Evolutionary conservation across 2,329 filamentous ascomycete genomes (phyloP).

Genomic region (Neofusicoccum ribis): DNA sequence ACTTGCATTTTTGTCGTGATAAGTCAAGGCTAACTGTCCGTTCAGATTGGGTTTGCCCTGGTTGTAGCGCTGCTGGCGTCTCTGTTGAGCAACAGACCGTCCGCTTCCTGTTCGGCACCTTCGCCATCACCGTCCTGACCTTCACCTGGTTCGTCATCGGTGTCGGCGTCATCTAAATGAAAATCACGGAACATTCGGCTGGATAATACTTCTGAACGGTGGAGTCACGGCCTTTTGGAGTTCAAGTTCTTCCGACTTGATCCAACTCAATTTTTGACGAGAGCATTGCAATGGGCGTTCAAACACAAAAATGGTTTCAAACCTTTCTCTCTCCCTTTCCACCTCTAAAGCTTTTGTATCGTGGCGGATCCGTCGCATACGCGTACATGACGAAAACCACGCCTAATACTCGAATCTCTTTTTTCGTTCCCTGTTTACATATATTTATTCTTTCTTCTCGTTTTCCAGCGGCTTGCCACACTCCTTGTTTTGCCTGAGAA

Average conservation of each 20-base stretch:
- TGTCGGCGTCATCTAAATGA: slow-evolving; percentile 42
- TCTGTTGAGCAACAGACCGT: slow-evolving; percentile 58
- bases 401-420: background rate
- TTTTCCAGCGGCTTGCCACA: background rate
- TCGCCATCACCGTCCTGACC: slow-evolving; percentile 56
- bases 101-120: slow-evolving; percentile 57
- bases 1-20: background rate
- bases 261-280: background rate
- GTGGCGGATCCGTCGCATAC: background rate
- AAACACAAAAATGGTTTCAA: slow-evolving; percentile 6
- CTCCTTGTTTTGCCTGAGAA: background rate
- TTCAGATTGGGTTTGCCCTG: slow-evolving; percentile 56
- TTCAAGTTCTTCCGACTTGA: background rate
- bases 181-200: background rate
- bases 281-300: slow-evolving; percentile 17
- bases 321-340: background rate
- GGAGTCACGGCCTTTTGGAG: background rate
- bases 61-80: slow-evolving; percentile 55
- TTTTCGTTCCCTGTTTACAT: background rate
- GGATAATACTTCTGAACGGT: background rate
- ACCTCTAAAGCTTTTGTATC: background rate
- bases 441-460: background rate
- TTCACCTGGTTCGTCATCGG: slow-evolving; percentile 55
- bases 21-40: slow-evolving; percentile 19
- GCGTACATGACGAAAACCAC: slow-evolving; percentile 3